Conservation (phyloP, 2,329 filamentous ascomycete species). For the Diaporthe ilicicola region DNA sequence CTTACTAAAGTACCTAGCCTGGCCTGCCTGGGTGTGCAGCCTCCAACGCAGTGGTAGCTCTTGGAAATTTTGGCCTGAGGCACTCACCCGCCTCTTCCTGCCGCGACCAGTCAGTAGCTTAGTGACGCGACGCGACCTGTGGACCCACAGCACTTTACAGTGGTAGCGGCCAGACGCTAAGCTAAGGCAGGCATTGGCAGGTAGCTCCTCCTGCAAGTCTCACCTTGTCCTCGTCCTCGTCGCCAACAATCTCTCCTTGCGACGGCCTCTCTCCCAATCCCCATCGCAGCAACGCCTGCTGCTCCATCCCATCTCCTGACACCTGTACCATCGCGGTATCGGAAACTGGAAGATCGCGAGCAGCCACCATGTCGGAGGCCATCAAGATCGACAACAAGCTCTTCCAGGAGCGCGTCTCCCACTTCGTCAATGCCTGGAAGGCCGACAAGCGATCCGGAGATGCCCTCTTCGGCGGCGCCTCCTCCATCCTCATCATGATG, state of each 20-base stretch:
- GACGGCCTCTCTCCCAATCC: conserved; percentile 1
- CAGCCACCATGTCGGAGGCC: conserved; percentile 68
- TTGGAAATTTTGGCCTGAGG: conserved; percentile 8
- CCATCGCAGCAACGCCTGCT: conserved; percentile 31
- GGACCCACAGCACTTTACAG: conserved; percentile 27
- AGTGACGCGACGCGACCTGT: conserved; percentile 26
- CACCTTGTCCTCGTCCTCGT: conserved; percentile 16
- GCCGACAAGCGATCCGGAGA: conserved; percentile 90
- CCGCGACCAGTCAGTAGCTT: background rate
- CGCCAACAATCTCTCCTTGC: conserved; percentile 14
- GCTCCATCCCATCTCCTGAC: conserved; percentile 29
- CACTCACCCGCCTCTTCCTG: background rate
- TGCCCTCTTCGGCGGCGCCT: conserved; percentile 83
- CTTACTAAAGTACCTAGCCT: too few relatives aligned
- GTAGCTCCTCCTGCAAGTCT: conserved; percentile 18
- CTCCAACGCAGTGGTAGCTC: background rate
- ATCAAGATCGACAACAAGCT: conserved; percentile 94
- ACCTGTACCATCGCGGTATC: conserved; percentile 28
- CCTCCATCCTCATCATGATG: conserved; percentile 89
- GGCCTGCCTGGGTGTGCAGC: too few relatives aligned
- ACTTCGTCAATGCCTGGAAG: conserved; percentile 93
- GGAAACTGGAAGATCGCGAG: conserved; percentile 37
- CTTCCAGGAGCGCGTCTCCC: conserved; percentile 92
- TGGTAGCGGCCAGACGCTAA: conserved; percentile 15
- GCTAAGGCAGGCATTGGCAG: conserved; percentile 15